Evolutionary conservation across 495 filamentous ascomycete species (phyloP).

Genomic region (Aspergillus wentii): DNA sequence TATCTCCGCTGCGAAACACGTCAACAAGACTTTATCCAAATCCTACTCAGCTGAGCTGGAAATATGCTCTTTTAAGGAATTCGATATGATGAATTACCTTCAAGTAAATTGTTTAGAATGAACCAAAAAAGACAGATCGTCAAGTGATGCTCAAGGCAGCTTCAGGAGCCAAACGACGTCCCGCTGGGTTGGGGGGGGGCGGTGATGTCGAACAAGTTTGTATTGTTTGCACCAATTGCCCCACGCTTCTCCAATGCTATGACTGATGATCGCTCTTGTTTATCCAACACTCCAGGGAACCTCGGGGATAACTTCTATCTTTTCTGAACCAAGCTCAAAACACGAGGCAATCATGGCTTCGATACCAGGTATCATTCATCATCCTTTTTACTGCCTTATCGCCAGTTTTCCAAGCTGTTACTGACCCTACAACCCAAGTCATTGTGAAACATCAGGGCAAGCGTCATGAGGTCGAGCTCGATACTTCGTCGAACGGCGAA

Average conservation of each 20-base stretch:
- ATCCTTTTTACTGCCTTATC: constrained; percentile 1
- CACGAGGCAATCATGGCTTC: too few species aligned
- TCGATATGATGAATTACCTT: too few species aligned
- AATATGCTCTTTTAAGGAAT: too few species aligned
- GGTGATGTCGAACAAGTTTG: constrained; percentile 31
- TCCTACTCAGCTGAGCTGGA: too few species aligned
- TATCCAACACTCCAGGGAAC: too few species aligned
- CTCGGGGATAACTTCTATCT: neutral
- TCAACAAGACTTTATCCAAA: too few species aligned
- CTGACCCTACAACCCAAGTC: constrained; percentile 51
- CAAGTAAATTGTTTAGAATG: neutral
- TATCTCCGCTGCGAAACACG: neutral
- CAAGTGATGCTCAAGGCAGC: neutral
- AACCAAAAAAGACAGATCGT: constrained; percentile 2
- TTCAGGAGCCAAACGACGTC: constrained; percentile 18
- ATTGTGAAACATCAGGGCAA: constrained; percentile 93
- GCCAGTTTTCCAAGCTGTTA: neutral
- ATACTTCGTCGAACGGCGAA: constrained; percentile 78
- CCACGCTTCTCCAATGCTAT: constrained; percentile 26
- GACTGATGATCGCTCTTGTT: constrained; percentile 24
- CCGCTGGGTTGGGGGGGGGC: constrained; percentile 23
- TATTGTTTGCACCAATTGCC: constrained; percentile 28
- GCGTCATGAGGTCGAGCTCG: constrained; percentile 88
- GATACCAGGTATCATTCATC: constrained; percentile 51
- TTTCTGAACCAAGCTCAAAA: too few species aligned